A percentile compares a stretch with the other conserved stretches of the same genome.
These are phyloP conservation scores for Friedmanniomyces simplex DNA, from an alignment of 495 filamentous ascomycete genomes.

Conservation along the genomic window DNA sequence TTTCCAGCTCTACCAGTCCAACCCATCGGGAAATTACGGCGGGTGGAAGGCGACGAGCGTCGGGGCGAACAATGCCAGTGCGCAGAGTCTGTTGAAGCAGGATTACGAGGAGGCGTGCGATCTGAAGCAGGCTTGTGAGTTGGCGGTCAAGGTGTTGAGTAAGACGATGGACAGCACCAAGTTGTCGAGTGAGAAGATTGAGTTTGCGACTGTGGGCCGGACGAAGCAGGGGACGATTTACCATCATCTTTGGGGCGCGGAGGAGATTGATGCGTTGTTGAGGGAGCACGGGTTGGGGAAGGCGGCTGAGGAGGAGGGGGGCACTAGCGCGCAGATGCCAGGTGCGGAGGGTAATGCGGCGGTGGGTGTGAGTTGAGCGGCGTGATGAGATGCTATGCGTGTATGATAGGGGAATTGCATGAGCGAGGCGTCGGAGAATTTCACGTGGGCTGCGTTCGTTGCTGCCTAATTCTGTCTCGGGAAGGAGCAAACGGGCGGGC, in stretches of 20 bases:
- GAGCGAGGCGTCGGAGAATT: neutral
- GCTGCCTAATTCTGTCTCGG: too few species aligned
- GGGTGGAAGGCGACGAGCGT: constrained; percentile 99
- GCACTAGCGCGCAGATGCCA: neutral
- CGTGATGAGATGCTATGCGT: neutral
- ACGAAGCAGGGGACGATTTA: constrained; percentile 91
- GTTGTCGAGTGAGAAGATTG: constrained; percentile 97
- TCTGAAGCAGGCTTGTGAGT: constrained; percentile 89
- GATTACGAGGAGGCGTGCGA: constrained; percentile 98
- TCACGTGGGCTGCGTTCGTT: neutral
- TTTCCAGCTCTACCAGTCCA: constrained; percentile 99
- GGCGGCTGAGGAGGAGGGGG: constrained; percentile 44
- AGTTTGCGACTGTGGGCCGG: constrained; percentile 96
- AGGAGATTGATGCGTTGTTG: constrained; percentile 89
- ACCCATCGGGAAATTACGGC: constrained; percentile 98
- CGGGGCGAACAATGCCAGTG: constrained; percentile 94
- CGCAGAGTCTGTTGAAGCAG: constrained; percentile 95
- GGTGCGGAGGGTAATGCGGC: neutral
- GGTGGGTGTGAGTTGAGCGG: neutral
- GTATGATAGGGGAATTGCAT: neutral
- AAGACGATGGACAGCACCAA: constrained; percentile 99
- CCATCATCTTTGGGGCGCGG: constrained; percentile 93
- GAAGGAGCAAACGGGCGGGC: too few species aligned
- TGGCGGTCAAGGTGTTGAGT: constrained; percentile 97
- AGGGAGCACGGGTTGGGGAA: constrained; percentile 94